Conservation (phyloP, 331 rosid species). For the Malus hybrid region DNA sequence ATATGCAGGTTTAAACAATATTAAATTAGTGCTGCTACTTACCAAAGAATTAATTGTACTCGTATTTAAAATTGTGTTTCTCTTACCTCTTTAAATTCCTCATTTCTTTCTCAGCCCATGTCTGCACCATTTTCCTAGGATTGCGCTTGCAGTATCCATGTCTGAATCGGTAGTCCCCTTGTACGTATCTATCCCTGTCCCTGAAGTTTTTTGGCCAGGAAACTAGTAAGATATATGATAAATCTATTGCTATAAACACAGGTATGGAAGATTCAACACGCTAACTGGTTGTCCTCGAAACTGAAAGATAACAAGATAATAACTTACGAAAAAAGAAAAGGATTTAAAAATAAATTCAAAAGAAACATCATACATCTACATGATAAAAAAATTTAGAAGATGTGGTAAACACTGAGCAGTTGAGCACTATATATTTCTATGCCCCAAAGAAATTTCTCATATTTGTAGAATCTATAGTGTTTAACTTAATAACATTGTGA, state of each 20-base stretch:
- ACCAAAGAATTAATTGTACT: neutral
- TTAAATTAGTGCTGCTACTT: neutral
- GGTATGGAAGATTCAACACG: neutral
- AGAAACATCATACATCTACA: neutral
- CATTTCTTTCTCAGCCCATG: slow-evolving; percentile 98
- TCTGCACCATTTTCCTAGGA: slow-evolving; percentile 95
- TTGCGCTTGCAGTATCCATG: slow-evolving; percentile 82
- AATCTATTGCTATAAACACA: neutral
- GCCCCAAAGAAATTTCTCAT: neutral
- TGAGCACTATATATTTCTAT: neutral
- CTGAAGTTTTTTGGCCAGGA: slow-evolving; percentile 34
- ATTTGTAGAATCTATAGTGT: neutral
- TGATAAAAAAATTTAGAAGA: neutral
- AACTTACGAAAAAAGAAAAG: too few species aligned
- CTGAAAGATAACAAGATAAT: neutral
- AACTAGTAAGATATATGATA: slow-evolving; percentile 10
- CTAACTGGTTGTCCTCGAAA: neutral
- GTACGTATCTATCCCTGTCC: slow-evolving; percentile 92
- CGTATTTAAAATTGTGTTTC: neutral
- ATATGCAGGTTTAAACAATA: neutral
- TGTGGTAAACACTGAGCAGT: too few species aligned
- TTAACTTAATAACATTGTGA: neutral
- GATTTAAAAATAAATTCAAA: too few species aligned
- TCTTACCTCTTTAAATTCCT: slow-evolving; percentile 79
- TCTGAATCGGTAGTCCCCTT: slow-evolving; percentile 90